Evolutionary conservation across 768 basidiomycete genomes (phyloP), one percentile per base, ranked within the genome.

Genomic region (Boletus sp.): DNA sequence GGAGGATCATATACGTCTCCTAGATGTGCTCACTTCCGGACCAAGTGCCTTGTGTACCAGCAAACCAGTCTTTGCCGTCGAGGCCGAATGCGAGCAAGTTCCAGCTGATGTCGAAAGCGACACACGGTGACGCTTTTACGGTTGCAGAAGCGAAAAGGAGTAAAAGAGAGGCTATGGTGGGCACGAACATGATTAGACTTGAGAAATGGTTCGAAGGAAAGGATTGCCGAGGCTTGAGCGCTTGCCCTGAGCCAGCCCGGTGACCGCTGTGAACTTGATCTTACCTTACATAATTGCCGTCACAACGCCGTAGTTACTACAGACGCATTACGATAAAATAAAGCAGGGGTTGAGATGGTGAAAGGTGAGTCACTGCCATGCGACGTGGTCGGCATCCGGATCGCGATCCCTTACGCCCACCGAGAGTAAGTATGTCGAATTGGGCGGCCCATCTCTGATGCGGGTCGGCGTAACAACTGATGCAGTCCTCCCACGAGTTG

Each of bases 21-120:
- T 46, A 28, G 64, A 36, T n/a, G 18, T 15, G n/a, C 74, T 56
- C 61, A 82, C 77, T 75, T 77, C 80, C 77, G 59, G 76, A 68
- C 92, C 92, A 97, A 5, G 80, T 77, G 63, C 80, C 78, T 64
- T 86, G 83, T 4, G 83, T 75, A 12, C 93, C 91, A 49, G 90
- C 85, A 63, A 83, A 85, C 76, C 89, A 94, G 72, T 97, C 94
- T 66, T 90, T 87, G 56, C 85, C 87, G 54, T 86, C 83, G 58
- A 92, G 82, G 53, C 90, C 91, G 69, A 98, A 92, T 20, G 87
- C 90, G 51, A 92, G 83, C 51, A 98, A 80, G 71, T 95, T 92
- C 85, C 87, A 94, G 64, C 73, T 76, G 42, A 78, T 66, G 67
- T 96, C 94, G 67, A 95, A 94, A 20, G 87, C 81, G 39, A 93